Evolutionary conservation across 495 filamentous ascomycete genomes (phyloP).

Genomic region (Staphylotrichum longicolle): DNA sequence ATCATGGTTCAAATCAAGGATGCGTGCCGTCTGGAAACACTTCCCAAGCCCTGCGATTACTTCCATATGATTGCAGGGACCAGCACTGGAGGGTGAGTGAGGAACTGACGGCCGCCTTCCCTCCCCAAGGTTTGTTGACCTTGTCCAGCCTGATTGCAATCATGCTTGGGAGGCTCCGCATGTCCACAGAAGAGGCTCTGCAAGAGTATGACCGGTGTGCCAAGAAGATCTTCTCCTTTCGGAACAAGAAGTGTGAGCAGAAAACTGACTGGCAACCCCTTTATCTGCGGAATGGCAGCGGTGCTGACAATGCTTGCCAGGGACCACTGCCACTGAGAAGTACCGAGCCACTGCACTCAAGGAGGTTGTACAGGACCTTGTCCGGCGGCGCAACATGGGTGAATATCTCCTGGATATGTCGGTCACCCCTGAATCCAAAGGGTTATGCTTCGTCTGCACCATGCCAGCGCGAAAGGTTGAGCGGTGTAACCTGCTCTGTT

Average conservation of each 20-base stretch:
- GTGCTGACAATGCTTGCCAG: no score
- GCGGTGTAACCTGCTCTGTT: slow-evolving; percentile 6
- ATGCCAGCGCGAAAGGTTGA: slow-evolving; percentile 15
- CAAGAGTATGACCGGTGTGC: slow-evolving; percentile 29
- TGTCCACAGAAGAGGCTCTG: slow-evolving; percentile 33
- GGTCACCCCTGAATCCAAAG: slow-evolving; percentile 12
- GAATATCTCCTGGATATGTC: slow-evolving; percentile 15
- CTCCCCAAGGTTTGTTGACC: not conserved
- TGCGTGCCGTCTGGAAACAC: no score
- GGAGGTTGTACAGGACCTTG: slow-evolving; percentile 15
- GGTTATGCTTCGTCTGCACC: slow-evolving; percentile 21
- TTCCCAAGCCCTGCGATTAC: slow-evolving; percentile 41
- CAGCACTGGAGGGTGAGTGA: slow-evolving; percentile 39
- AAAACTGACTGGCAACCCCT: no score
- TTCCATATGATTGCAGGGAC: slow-evolving; percentile 43
- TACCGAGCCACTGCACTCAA: slow-evolving; percentile 19
- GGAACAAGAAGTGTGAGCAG: slow-evolving; percentile 31
- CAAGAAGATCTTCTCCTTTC: slow-evolving; percentile 26
- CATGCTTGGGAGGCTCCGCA: slow-evolving; percentile 37
- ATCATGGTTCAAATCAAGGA: slow-evolving; percentile 37
- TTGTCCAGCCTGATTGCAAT: slow-evolving; percentile 34
- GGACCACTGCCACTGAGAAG: slow-evolving; percentile 15
- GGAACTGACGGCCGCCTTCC: no score
- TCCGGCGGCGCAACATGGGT: slow-evolving; percentile 8
- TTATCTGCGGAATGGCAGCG: no score